Evolutionary conservation across 345 rosid genomes (phyloP), one percentile per base, ranked within the genome.

Genomic region (Hibiscus syriacus): DNA sequence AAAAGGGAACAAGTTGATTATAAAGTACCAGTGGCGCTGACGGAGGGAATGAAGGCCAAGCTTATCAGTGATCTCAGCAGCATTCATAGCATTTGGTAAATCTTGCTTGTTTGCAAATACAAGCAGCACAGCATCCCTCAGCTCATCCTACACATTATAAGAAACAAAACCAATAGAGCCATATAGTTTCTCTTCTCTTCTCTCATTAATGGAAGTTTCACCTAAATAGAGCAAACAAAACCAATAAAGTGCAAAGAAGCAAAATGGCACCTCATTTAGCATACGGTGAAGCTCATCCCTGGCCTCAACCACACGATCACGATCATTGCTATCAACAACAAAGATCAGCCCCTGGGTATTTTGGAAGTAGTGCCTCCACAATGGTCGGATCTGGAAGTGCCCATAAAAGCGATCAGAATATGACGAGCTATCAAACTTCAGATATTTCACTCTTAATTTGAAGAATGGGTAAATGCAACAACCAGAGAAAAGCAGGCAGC

Each of bases 91-190:
- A 69, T 90, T 87, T 55, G 96, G 90, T 72, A 87, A 87, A 87
- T 90, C 96, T 78, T 90, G 96, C 72, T 90, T 90, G 82, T 87
- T 87, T 0, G 93, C 92, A 78, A 90, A 90, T 29, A 90, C 96
- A 67, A 90, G 92, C 48, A 90, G 81, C 78, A 90, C 97, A 66
- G 93, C 97, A 79, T 90, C 97, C 83, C 97, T 89, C 84, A 90
- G 75, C 72, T 90, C 97, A 57, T 90, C 96, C 96, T 89, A n/a
- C 13, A 20, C 25, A 41, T 14, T n/a, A 4, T 26, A 48, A 19
- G 10, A 17, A 49, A 12, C 39, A 52, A 55, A n/a, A n/a, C n/a
- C 12, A 22, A 12, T 16, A 38, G 3, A 10, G 22, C 39, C 38
- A 7, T 12, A 29, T 14, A 27, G 13, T 27, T 56, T 7, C 29